Evolutionary conservation across 2,329 filamentous ascomycete genomes (phyloP).

Genomic region (Drechslera avenae): DNA sequence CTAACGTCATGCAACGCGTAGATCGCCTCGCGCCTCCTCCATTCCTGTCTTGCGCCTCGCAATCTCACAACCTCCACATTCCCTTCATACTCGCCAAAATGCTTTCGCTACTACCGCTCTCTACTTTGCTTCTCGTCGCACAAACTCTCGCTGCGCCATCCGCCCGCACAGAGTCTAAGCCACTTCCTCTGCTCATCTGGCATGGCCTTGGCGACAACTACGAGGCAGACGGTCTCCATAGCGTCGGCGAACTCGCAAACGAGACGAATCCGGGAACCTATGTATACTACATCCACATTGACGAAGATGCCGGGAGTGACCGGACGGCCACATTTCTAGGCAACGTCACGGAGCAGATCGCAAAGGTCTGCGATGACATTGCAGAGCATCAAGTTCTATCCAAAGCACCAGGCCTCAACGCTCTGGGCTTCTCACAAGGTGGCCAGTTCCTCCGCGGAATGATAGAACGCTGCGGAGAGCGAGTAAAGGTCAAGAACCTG

Average conservation of each 20-base stretch:
- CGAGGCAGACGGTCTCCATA: conserved; percentile 73
- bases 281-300: conserved; percentile 78
- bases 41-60: conserved; percentile 15
- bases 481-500: conserved; percentile 72
- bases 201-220: conserved; percentile 83
- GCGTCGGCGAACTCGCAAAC: conserved; percentile 73
- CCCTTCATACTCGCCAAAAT: conserved; percentile 15
- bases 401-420: conserved; percentile 82
- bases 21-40: conserved; percentile 9
- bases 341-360: conserved; percentile 81
- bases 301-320: conserved; percentile 69
- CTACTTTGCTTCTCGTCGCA: conserved; percentile 27
- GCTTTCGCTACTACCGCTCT: conserved; percentile 28
- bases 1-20: conserved; percentile 29
- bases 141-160: conserved; percentile 22
- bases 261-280: conserved; percentile 79
- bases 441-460: conserved; percentile 94
- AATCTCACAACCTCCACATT: conserved; percentile 7
- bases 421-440: conserved; percentile 92
- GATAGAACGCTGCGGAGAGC: conserved; percentile 81
- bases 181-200: conserved; percentile 90
- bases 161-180: conserved; percentile 19
- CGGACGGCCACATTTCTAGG: conserved; percentile 87
- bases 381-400: conserved; percentile 77
- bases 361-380: conserved; percentile 76